These are phyloP conservation scores for Chaetomiaceae sp. DNA, from an alignment of 2,329 filamentous ascomycete species.

Conservation along the genomic window DNA sequence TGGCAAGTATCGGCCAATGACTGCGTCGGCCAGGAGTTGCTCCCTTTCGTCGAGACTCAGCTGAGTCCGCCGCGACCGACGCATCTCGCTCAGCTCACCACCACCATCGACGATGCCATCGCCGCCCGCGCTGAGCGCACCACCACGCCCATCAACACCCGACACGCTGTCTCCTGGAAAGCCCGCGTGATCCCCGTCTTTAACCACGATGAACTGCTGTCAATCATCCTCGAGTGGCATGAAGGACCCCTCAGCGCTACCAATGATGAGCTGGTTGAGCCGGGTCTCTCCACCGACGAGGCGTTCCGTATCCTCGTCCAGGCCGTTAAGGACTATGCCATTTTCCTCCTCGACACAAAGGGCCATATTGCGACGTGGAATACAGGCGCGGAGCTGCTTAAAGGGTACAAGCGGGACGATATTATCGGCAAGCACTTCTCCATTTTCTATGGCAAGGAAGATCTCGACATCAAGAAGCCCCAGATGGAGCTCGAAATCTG, in stretches of 20 bases:
- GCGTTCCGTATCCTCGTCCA: conserved; percentile 58
- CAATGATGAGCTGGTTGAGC: conserved; percentile 32
- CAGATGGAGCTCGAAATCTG: conserved; percentile 48
- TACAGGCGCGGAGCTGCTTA: conserved; percentile 50
- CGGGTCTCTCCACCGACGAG: conserved; percentile 8
- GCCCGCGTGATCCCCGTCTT: conserved; percentile 34
- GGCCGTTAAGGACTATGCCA: conserved; percentile 58
- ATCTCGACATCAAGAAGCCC: conserved; percentile 46
- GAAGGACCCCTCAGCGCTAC: conserved; percentile 12
- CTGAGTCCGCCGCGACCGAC: conserved; percentile 27
- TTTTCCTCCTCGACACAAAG: conserved; percentile 55
- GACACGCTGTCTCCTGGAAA: conserved; percentile 29
- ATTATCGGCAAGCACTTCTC: conserved; percentile 57
- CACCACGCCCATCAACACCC: conserved; percentile 20
- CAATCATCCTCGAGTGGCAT: conserved; percentile 33
- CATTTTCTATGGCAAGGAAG: conserved; percentile 51
- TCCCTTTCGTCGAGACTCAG: conserved; percentile 27
- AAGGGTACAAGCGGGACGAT: conserved; percentile 51
- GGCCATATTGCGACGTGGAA: conserved; percentile 58
- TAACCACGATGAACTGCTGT: conserved; percentile 29
- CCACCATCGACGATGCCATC: conserved; percentile 31
- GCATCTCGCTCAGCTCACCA: conserved; percentile 28
- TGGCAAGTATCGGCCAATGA: conserved; percentile 28
- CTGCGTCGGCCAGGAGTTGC: conserved; percentile 30
- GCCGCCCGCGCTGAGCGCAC: conserved; percentile 27